These are phyloP conservation scores for Fusarium sp. DNA, from an alignment of 2,329 filamentous ascomycete species.

Conservation along the genomic window DNA sequence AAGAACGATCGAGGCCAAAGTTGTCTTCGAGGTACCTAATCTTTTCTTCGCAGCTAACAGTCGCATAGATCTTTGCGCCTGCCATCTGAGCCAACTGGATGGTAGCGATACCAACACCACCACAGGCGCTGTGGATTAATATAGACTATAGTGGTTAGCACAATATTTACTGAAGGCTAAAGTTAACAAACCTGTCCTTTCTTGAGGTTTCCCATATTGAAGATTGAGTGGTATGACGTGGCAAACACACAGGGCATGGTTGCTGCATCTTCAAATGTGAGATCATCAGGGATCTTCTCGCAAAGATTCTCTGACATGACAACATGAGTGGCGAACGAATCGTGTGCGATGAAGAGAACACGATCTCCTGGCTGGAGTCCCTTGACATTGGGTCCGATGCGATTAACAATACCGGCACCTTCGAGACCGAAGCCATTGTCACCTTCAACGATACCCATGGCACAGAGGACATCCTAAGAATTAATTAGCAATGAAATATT, in stretches of 20 bases:
- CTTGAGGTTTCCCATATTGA: constrained; percentile 8
- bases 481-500: background rate
- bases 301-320: background rate
- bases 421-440: constrained; percentile 4
- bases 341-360: constrained; percentile 2
- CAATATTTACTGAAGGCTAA: accelerated
- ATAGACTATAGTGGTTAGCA: background rate
- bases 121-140: background rate
- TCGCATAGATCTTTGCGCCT: constrained; percentile 3
- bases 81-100: constrained; percentile 4
- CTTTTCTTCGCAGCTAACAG: constrained; percentile 4
- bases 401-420: background rate
- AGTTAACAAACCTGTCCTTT: background rate
- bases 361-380: background rate
- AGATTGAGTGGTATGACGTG: background rate
- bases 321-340: background rate
- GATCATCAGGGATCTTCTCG: background rate
- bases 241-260: constrained; percentile 10
- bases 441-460: constrained; percentile 10
- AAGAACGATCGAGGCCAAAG: background rate
- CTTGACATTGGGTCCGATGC: background rate
- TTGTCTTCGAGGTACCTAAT: background rate
- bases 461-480: background rate
- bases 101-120: constrained; percentile 4
- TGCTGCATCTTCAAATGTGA: constrained; percentile 5